Base-by-base conservation (phyloP, 345 rosid genomes). In the Odontarrhena argentea region DNA sequence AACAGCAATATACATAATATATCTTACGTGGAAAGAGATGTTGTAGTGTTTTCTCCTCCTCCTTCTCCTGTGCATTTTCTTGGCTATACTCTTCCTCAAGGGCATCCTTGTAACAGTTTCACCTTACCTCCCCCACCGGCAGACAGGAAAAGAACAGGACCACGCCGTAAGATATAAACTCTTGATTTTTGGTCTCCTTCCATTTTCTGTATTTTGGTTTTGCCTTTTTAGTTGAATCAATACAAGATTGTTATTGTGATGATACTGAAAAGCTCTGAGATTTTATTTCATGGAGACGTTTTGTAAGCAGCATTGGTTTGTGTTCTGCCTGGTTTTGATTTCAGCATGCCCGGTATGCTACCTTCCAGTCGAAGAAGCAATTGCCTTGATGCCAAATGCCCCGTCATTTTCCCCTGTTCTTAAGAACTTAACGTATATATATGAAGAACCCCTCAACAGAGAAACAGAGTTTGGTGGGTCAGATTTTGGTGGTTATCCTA, bases 281-380 rank as follows among this genome's bases (percentile, higher is more conserved):
- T 63, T 53, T 56, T 13, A 24, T 12, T 12, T 34, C 12, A 0
- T 57, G 32, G 50, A 73, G 44, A 44, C 11, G 44, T 26, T 28
- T 60, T 52, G 54, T 65, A 65, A 65, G 34, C 30, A 43, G 55
- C 28, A 15, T 62, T 57, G 68, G 47, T 65, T 50, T 71, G 37
- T 38, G 9, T 43, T 55, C 25, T 67, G 43, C 55, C 10, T 74
- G 68, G 65, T 74, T 60, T 71, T 46, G 68, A 36, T 77, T 60
- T 69, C 94, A 95, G 99, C 99, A 45, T 95, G 99, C 80, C 96
- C 94, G 1, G 99, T 95, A 10, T 95, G 99, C 77, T 95, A 95
- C 81, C 94, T 95, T 74, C 92, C 92, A 2, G 92, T 95, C 55
- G 87, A 91, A 75, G 97, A 95, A 76, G 99, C 99, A 56, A 62